phyloP scores from a whole-genome alignment of 1,284 basidiomycete species.

The Sanghuangporus weigelae region DNA sequence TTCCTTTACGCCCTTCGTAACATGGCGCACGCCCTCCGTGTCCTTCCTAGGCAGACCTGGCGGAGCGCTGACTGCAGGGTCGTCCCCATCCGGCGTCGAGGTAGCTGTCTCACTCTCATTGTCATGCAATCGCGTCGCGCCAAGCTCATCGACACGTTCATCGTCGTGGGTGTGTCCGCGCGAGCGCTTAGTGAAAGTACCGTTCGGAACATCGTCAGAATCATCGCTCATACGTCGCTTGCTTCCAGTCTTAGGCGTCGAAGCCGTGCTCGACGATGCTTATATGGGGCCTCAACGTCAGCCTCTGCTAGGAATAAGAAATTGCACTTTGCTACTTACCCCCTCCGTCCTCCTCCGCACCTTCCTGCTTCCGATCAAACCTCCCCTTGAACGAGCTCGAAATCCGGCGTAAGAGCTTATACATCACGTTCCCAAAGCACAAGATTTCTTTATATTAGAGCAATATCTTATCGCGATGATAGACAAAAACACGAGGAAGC shows the following conservation, averaged over 20 bases:
- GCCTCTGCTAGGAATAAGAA: conserved; percentile 3
- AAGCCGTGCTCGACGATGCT: not conserved
- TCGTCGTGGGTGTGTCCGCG: conserved; percentile 21
- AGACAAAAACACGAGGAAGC: not conserved
- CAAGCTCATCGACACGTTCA: not conserved
- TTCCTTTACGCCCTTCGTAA: conserved; percentile 63
- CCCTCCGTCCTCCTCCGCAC: conserved; percentile 70
- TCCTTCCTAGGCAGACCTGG: conserved; percentile 24
- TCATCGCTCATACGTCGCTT: conserved; percentile 56
- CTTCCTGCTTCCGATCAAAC: conserved; percentile 64
- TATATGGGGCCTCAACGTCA: not conserved
- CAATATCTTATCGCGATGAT: not conserved
- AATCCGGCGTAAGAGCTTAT: conserved; percentile 63
- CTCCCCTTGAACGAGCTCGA: conserved; percentile 65
- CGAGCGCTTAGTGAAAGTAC: conserved; percentile 39
- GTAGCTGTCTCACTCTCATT: conserved; percentile 18
- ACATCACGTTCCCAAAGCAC: conserved; percentile 39
- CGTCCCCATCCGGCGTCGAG: conserved; percentile 16
- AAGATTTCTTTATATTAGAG: not conserved
- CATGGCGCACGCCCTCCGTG: conserved; percentile 55
- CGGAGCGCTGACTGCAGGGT: conserved; percentile 17
- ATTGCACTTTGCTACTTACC: conserved; percentile 40
- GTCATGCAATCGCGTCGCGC: conserved; percentile 20
- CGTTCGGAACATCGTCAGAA: conserved; percentile 36
- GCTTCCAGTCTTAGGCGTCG: conserved; percentile 55